Evolutionary conservation across 257 asterid species (phyloP).

Genomic region (Primulina tabacum): DNA sequence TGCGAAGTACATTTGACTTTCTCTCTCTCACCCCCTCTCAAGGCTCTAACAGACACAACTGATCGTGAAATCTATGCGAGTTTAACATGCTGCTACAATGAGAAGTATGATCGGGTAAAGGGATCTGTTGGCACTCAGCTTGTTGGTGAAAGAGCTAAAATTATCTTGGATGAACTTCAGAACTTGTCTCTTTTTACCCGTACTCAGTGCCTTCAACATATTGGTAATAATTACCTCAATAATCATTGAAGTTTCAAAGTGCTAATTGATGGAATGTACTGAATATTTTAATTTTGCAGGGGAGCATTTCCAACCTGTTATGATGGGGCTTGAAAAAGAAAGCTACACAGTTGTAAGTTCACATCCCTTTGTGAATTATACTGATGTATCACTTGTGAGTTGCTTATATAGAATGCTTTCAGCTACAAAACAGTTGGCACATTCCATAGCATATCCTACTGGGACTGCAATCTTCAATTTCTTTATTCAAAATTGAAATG

Average conservation of each 20-base stretch:
- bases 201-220: conserved; percentile 75
- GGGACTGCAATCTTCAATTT: conserved; percentile 14
- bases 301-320: conserved; percentile 73
- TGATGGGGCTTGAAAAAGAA: conserved; percentile 68
- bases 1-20: conserved; percentile 17
- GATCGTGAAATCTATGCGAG: conserved; percentile 84
- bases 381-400: conserved; percentile 8
- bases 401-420: conserved; percentile 8
- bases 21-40: conserved; percentile 24
- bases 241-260: conserved; percentile 17
- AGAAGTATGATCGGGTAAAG: conserved; percentile 59
- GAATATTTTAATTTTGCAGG: conserved; percentile 48
- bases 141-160: conserved; percentile 84
- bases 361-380: conserved; percentile 13
- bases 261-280: conserved; percentile 17
- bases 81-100: conserved; percentile 77
- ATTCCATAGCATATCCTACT: conserved; percentile 11
- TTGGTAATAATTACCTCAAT: conserved; percentile 48
- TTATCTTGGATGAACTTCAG: conserved; percentile 83
- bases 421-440: conserved; percentile 7
- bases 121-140: conserved; percentile 97
- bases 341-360: conserved; percentile 60
- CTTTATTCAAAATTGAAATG: conserved; percentile 19
- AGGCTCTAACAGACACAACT: conserved; percentile 80
- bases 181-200: conserved; percentile 65